A percentile compares a stretch with the other conserved stretches of the same genome.
Conservation (phyloP, 495 filamentous ascomycete genomes). For the Podospora fimiseda region DNA sequence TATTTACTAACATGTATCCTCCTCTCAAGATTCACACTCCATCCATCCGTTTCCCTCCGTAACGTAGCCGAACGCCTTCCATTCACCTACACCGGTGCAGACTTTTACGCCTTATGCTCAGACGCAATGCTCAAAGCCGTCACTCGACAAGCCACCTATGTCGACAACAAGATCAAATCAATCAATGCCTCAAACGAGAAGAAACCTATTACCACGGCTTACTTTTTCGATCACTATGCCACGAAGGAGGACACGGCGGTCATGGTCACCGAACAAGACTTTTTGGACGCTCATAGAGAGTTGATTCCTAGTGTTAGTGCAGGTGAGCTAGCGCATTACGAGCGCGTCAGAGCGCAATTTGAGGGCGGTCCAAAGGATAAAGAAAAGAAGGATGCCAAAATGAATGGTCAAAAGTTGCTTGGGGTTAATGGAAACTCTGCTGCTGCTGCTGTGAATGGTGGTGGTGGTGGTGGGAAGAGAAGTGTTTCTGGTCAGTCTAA, state of each 20-base stretch:
- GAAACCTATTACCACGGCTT: slow-evolving; percentile 64
- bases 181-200: slow-evolving; percentile 41
- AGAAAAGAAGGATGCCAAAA: neutral
- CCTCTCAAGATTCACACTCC: slow-evolving; percentile 82
- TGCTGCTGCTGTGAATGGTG: slow-evolving; percentile 12
- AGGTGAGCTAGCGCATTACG: slow-evolving; percentile 88
- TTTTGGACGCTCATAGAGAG: slow-evolving; percentile 69
- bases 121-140: slow-evolving; percentile 99
- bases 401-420: neutral
- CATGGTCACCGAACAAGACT: slow-evolving; percentile 83
- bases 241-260: slow-evolving; percentile 75
- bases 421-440: neutral
- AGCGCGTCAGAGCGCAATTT: slow-evolving; percentile 73
- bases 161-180: slow-evolving; percentile 74
- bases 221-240: slow-evolving; percentile 91
- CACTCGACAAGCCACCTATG: slow-evolving; percentile 75
- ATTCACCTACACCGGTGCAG: slow-evolving; percentile 94
- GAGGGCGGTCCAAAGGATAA: slow-evolving; percentile 45
- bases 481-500: slow-evolving; percentile 13
- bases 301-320: slow-evolving; percentile 89
- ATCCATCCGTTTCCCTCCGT: slow-evolving; percentile 65
- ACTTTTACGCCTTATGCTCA: slow-evolving; percentile 92
- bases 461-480: slow-evolving; percentile 10
- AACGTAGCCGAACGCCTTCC: slow-evolving; percentile 72
- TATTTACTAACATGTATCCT: no score